Evolutionary conservation across 2,329 filamentous ascomycete genomes (phyloP).

Genomic region (Diaporthe velutina): DNA sequence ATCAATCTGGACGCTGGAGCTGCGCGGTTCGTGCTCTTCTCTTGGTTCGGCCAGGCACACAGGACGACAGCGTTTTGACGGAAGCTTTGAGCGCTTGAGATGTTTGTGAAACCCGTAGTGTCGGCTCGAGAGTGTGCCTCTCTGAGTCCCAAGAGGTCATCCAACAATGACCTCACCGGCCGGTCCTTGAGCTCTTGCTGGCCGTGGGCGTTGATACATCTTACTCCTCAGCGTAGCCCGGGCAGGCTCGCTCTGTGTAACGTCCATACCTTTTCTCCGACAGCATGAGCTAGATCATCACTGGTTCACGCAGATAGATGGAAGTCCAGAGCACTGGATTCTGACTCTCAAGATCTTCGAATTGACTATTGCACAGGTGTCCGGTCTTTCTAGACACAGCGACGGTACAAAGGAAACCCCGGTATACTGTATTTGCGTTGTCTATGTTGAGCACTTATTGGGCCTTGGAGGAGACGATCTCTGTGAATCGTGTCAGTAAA

Average conservation of each 20-base stretch:
- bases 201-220: too few species aligned
- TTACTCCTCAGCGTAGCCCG: background rate
- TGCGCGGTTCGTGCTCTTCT: too few species aligned
- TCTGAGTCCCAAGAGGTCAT: background rate
- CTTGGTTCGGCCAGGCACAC: too few species aligned
- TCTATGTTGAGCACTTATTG: constrained; percentile 63
- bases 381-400: constrained; percentile 64
- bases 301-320: background rate
- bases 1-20: too few species aligned
- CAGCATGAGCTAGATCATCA: background rate
- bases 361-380: constrained; percentile 74
- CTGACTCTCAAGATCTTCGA: constrained; percentile 46
- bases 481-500: constrained; percentile 57
- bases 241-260: background rate
- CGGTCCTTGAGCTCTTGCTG: background rate
- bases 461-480: constrained; percentile 73
- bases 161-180: background rate
- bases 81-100: background rate
- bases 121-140: background rate
- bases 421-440: constrained; percentile 40
- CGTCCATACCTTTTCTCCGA: background rate
- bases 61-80: background rate
- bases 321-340: background rate
- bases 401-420: constrained; percentile 66
- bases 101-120: background rate